phyloP scores from a whole-genome alignment of 805 yeast species.

The Nakazawaea sp. region DNA sequence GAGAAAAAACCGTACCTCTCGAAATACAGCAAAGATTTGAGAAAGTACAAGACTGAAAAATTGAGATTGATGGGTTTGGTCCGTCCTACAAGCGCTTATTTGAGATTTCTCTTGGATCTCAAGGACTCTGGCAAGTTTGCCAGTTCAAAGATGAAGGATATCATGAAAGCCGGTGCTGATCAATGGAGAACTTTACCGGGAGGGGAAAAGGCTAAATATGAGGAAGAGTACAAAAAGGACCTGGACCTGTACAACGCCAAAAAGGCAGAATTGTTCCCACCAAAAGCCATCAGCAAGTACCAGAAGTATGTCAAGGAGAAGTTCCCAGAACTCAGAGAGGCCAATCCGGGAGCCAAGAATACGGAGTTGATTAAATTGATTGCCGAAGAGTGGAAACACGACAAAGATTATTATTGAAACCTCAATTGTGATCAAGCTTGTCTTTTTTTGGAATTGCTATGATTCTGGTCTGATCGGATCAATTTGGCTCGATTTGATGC shows the following conservation, averaged over 20 bases:
- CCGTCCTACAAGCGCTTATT: constrained; percentile 1
- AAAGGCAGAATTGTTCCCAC: neutral
- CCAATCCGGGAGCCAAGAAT: neutral
- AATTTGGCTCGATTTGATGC: no score
- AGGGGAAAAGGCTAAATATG: neutral
- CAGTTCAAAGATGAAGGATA: neutral
- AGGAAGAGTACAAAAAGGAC: neutral
- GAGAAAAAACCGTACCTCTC: neutral
- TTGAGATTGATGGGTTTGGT: neutral
- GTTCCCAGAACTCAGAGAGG: neutral
- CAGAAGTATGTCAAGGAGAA: constrained; percentile 5
- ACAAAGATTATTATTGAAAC: constrained; percentile 6
- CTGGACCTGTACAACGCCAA: neutral
- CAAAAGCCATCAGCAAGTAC: neutral
- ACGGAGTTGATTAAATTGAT: constrained; percentile 2
- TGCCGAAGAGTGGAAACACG: constrained; percentile 6
- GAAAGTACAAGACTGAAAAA: constrained; percentile 2
- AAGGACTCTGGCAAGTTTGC: neutral
- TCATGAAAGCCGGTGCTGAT: neutral
- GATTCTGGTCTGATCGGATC: no score
- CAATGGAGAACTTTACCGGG: neutral
- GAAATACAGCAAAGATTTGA: constrained; percentile 1
- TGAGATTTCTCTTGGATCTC: neutral
- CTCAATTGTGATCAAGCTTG: neutral
- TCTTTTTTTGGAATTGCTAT: no score